These are phyloP conservation scores for Tricholoma terreum DNA, from an alignment of 768 basidiomycete species.

Conservation along the genomic window DNA sequence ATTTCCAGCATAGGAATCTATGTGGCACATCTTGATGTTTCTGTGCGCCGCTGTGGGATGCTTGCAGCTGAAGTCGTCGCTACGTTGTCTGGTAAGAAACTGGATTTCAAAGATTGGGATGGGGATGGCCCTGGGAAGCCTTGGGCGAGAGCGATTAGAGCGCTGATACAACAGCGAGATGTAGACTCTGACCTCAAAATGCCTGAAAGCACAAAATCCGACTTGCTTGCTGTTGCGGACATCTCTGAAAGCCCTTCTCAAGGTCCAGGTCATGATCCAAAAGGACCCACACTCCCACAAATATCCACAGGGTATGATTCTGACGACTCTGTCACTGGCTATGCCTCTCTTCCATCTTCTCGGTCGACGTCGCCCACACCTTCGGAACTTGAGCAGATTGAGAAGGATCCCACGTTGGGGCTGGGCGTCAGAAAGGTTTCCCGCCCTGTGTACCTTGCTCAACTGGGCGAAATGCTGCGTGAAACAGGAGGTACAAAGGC, in stretches of 20 bases:
- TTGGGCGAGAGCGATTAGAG: constrained; percentile 64
- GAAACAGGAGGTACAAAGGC: constrained; percentile 47
- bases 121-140: constrained; percentile 61
- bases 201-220: constrained; percentile 1
- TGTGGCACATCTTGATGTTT: constrained; percentile 70
- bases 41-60: constrained; percentile 89
- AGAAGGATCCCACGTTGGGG: constrained; percentile 79
- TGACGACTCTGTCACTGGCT: constrained; percentile 82
- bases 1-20: constrained; percentile 70
- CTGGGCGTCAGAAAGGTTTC: constrained; percentile 65
- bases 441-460: constrained; percentile 88
- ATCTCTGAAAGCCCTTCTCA: background rate
- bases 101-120: constrained; percentile 85
- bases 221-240: background rate
- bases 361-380: constrained; percentile 80
- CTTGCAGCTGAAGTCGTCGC: constrained; percentile 83
- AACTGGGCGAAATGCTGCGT: constrained; percentile 77
- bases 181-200: constrained; percentile 40
- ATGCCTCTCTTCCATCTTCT: constrained; percentile 62
- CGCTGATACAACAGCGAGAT: constrained; percentile 49
- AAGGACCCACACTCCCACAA: constrained; percentile 20
- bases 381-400: constrained; percentile 77
- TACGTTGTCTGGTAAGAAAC: constrained; percentile 52
- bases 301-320: constrained; percentile 56
- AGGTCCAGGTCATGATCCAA: constrained; percentile 5